These are phyloP conservation scores for Cadophora luteo-olivacea DNA, from an alignment of 2,329 filamentous ascomycete genomes.

Conservation along the genomic window DNA sequence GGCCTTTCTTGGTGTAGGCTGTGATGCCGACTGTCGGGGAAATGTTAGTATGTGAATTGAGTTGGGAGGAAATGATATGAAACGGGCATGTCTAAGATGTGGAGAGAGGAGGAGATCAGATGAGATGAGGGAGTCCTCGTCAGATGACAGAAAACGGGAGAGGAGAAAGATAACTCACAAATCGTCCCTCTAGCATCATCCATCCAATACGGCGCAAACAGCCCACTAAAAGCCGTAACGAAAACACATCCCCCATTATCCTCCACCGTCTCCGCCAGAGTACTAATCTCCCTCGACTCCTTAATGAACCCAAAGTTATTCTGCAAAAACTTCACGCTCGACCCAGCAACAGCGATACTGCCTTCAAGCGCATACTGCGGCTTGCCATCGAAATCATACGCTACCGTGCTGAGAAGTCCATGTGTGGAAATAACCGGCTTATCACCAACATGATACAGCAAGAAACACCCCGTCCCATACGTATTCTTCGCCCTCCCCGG, in stretches of 20 bases:
- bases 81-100: no score
- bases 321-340: constrained; percentile 75
- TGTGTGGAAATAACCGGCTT: constrained; percentile 81
- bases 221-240: constrained; percentile 75
- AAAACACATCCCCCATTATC: constrained; percentile 74
- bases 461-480: constrained; percentile 84
- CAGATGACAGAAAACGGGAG: background rate
- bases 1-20: constrained; percentile 72
- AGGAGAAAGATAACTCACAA: constrained; percentile 50
- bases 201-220: constrained; percentile 80
- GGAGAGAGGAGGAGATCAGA: no score
- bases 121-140: no score
- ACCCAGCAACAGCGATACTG: constrained; percentile 78
- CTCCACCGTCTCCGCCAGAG: constrained; percentile 66
- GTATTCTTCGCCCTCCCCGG: constrained; percentile 84
- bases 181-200: constrained; percentile 76
- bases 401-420: constrained; percentile 78
- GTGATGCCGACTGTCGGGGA: constrained; percentile 63
- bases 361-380: constrained; percentile 79
- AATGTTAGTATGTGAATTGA: constrained; percentile 24
- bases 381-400: constrained; percentile 75
- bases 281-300: constrained; percentile 66
- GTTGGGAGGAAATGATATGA: no score
- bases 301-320: constrained; percentile 70
- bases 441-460: constrained; percentile 82